phyloP scores from a whole-genome alignment of 148 eudicot species.

The Dysphania ambrosioides region DNA sequence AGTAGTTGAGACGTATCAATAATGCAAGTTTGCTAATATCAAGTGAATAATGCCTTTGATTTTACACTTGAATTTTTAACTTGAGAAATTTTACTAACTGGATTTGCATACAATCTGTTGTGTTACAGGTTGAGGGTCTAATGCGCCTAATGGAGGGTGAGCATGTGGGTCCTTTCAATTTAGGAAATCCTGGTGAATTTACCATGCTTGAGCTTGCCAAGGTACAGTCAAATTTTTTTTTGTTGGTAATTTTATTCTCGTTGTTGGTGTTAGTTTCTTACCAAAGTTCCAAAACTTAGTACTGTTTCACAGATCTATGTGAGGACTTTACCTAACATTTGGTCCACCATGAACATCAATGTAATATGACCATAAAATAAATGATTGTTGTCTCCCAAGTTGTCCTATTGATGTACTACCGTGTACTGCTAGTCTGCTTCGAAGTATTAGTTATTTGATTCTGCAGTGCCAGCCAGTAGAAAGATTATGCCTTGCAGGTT shows the following conservation, averaged over 20 bases:
- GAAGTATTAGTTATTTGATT: too few species aligned
- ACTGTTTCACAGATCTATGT: background rate
- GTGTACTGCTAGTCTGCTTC: too few species aligned
- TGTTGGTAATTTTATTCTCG: background rate
- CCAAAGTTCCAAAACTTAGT: background rate
- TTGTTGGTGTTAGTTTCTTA: conserved; percentile 12
- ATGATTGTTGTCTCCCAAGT: background rate
- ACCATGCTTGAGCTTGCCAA: conserved; percentile 99
- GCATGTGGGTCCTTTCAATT: conserved; percentile 94
- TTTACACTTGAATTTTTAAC: background rate
- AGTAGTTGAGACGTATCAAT: conserved; percentile 1
- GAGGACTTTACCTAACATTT: background rate
- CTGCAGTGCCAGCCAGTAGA: too few species aligned
- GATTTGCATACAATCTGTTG: background rate
- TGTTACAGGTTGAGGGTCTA: conserved; percentile 79
- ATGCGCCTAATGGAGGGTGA: conserved; percentile 98
- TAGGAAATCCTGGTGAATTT: conserved; percentile 97
- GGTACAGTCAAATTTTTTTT: conserved; percentile 35
- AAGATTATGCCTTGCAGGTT: background rate
- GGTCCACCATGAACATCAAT: background rate
- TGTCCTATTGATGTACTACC: background rate
- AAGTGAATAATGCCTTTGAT: background rate
- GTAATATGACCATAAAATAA: background rate
- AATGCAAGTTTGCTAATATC: conserved; percentile 5
- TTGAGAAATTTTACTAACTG: background rate